Evolutionary conservation across 2,329 filamentous ascomycete species (phyloP).

Genomic region (Scytalidium lignicola): DNA sequence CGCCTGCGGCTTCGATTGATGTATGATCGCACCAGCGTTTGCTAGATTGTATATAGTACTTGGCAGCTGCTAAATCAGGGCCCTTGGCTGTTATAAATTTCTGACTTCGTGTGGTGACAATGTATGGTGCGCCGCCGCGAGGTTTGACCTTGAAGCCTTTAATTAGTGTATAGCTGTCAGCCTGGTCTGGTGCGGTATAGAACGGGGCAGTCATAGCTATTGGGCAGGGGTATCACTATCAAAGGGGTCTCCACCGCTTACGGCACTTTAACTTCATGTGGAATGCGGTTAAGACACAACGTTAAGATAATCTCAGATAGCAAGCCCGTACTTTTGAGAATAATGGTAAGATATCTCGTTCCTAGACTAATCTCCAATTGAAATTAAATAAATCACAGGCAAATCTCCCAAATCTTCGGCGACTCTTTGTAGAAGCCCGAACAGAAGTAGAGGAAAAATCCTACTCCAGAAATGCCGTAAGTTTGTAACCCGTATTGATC

Average conservation of each 20-base stretch:
- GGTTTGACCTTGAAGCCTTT: neutral
- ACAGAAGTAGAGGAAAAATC: slow-evolving; percentile 92
- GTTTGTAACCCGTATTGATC: slow-evolving; percentile 28
- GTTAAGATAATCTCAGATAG: neutral
- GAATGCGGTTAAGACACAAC: neutral
- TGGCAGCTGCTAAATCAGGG: neutral
- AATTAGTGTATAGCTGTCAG: neutral
- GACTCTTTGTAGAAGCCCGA: slow-evolving; percentile 90
- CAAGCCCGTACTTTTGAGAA: neutral
- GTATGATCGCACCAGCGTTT: slow-evolving; percentile 16
- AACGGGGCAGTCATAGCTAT: neutral
- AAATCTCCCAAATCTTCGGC: slow-evolving; percentile 87
- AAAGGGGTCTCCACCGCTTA: neutral
- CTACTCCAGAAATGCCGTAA: slow-evolving; percentile 86
- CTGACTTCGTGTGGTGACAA: neutral
- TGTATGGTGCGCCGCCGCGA: neutral
- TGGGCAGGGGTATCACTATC: neutral
- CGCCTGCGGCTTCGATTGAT: slow-evolving; percentile 19
- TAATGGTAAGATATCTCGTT: neutral
- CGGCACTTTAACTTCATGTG: neutral
- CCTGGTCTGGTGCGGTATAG: neutral
- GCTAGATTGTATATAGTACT: neutral
- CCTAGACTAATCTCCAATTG: neutral
- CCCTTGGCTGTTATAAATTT: neutral
- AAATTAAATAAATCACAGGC: slow-evolving; percentile 35